These are phyloP conservation scores for Ophioceras dolichostomum DNA, from an alignment of 2,329 filamentous ascomycete genomes.

Conservation along the genomic window DNA sequence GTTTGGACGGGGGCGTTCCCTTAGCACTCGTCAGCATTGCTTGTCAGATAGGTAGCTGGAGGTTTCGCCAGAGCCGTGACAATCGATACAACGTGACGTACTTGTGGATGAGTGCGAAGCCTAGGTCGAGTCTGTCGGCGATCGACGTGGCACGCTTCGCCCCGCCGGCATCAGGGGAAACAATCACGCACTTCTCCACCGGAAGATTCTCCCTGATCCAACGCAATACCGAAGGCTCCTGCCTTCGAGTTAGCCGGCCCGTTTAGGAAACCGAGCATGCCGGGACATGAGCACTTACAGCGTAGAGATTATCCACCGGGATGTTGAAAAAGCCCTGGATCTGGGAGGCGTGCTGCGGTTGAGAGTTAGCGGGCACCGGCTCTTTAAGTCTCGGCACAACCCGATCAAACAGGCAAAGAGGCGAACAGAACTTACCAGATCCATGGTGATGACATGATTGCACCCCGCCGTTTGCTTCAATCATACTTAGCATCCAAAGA, in stretches of 20 bases:
- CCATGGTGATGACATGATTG: slow-evolving; percentile 75
- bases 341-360: slow-evolving; percentile 10
- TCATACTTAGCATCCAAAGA: neutral
- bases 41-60: too few relatives aligned
- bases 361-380: neutral
- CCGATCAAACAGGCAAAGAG: too few relatives aligned
- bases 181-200: slow-evolving; percentile 78
- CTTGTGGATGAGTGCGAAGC: slow-evolving; percentile 94
- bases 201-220: slow-evolving; percentile 85
- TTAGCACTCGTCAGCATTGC: too few relatives aligned
- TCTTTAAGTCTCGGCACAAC: too few relatives aligned
- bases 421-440: slow-evolving; percentile 37
- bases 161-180: slow-evolving; percentile 88
- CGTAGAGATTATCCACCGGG: slow-evolving; percentile 69
- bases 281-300: slow-evolving; percentile 17
- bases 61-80: too few relatives aligned
- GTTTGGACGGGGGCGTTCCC: slow-evolving; percentile 66
- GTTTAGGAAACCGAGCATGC: too few relatives aligned
- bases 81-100: neutral
- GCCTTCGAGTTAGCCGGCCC: neutral
- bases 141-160: slow-evolving; percentile 91
- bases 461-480: slow-evolving; percentile 3
- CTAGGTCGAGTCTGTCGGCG: slow-evolving; percentile 79
- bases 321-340: slow-evolving; percentile 75
- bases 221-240: slow-evolving; percentile 74